These are phyloP conservation scores for Podospora anserina DNA, from an alignment of 495 filamentous ascomycete species.

Conservation along the genomic window DNA sequence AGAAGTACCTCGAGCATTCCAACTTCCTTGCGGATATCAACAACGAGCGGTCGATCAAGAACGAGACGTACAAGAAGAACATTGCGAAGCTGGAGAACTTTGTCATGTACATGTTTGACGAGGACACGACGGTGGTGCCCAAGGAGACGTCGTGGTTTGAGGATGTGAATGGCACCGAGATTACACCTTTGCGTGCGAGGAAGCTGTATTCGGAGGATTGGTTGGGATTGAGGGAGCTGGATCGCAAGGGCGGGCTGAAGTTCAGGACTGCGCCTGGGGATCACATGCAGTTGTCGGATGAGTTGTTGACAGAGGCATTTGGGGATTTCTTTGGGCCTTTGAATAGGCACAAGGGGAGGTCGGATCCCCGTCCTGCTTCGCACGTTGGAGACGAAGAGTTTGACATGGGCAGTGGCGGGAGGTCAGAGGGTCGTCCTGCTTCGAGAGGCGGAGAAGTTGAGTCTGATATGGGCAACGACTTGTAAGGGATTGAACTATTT, in stretches of 20 bases:
- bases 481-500: slow-evolving; percentile 17
- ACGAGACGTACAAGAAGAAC: slow-evolving; percentile 67
- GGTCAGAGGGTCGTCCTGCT: slow-evolving; percentile 17
- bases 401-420: slow-evolving; percentile 13
- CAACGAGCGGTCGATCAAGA: slow-evolving; percentile 79
- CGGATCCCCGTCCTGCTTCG: slow-evolving; percentile 11
- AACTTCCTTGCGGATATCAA: slow-evolving; percentile 99
- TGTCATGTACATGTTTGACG: slow-evolving; percentile 84
- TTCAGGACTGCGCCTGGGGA: slow-evolving; percentile 67
- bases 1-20: slow-evolving; percentile 73
- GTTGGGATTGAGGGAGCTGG: slow-evolving; percentile 80
- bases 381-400: slow-evolving; percentile 26
- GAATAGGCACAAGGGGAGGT: slow-evolving; percentile 27
- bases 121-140: slow-evolving; percentile 82
- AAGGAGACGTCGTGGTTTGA: slow-evolving; percentile 91
- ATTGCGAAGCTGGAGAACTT: slow-evolving; percentile 69
- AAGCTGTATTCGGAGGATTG: slow-evolving; percentile 87
- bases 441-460: slow-evolving; percentile 9
- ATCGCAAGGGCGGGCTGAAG: slow-evolving; percentile 72
- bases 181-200: slow-evolving; percentile 67
- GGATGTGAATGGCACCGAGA: slow-evolving; percentile 71
- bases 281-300: slow-evolving; percentile 80
- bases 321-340: slow-evolving; percentile 65
- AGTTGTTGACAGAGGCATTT: slow-evolving; percentile 64
- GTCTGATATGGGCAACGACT: slow-evolving; percentile 11